Conservation (phyloP, 2,329 filamentous ascomycete genomes). For the Clarireedia sp. region DNA sequence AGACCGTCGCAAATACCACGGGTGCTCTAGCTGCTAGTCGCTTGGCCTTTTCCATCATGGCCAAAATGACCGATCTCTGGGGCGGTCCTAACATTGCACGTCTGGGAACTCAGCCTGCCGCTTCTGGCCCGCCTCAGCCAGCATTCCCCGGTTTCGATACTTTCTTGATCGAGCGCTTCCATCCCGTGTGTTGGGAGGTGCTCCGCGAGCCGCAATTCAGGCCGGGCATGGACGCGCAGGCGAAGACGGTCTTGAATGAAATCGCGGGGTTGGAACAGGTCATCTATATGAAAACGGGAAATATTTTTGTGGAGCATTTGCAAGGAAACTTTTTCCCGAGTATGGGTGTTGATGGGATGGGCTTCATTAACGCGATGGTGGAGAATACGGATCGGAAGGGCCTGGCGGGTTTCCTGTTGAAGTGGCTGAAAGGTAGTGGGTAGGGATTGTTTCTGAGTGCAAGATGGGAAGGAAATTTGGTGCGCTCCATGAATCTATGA, state of each 20-base stretch:
- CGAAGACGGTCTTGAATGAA: slow-evolving; percentile 79
- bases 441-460: slow-evolving; percentile 5
- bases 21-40: slow-evolving; percentile 52
- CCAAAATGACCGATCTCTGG: slow-evolving; percentile 80
- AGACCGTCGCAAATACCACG: slow-evolving; percentile 56
- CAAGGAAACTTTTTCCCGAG: slow-evolving; percentile 55
- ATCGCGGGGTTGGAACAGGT: slow-evolving; percentile 80
- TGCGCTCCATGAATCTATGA: no score
- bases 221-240: slow-evolving; percentile 73
- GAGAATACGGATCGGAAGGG: slow-evolving; percentile 51
- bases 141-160: slow-evolving; percentile 80
- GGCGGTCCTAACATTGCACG: slow-evolving; percentile 72
- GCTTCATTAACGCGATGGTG: slow-evolving; percentile 51
- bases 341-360: slow-evolving; percentile 54
- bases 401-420: slow-evolving; percentile 57
- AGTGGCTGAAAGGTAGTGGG: slow-evolving; percentile 39
- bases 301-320: slow-evolving; percentile 66
- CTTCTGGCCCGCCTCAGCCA: slow-evolving; percentile 44
- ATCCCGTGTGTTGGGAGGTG: slow-evolving; percentile 83
- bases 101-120: slow-evolving; percentile 43
- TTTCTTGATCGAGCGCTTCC: slow-evolving; percentile 85
- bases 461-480: no score
- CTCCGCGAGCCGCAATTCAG: slow-evolving; percentile 73
- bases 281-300: slow-evolving; percentile 84
- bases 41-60: slow-evolving; percentile 75